Percentiles rank a stretch among this genome's conserved stretches.
phyloP scores from a whole-genome alignment of 106 monocot genomes.

The Apostasia ramifera region DNA sequence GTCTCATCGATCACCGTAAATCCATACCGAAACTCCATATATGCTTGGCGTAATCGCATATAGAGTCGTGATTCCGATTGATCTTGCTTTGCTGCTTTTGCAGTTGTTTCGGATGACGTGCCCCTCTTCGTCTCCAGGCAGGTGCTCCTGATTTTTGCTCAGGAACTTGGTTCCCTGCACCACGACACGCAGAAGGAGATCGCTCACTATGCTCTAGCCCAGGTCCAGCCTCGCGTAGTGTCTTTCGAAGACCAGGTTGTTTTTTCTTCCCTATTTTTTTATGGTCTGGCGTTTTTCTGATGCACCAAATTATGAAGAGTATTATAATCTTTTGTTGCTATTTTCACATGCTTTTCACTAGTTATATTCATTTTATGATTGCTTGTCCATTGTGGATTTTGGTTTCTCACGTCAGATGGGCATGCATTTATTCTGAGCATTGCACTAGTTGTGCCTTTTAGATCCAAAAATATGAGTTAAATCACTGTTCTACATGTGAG shows the following conservation, averaged over 20 bases:
- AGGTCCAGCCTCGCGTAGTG: slow-evolving; percentile 86
- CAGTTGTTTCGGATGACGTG: slow-evolving; percentile 94
- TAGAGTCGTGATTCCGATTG: not conserved
- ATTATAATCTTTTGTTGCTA: no score
- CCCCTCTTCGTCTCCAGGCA: slow-evolving; percentile 95
- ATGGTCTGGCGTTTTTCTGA: no score
- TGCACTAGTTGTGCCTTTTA: no score
- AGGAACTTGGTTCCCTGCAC: slow-evolving; percentile 68
- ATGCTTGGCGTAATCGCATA: not conserved
- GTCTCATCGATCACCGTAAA: slow-evolving; percentile 92
- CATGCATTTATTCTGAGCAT: no score
- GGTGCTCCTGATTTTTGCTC: slow-evolving; percentile 81
- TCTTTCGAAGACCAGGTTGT: slow-evolving; percentile 98
- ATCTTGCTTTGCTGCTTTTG: not conserved
- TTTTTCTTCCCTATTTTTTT: not conserved
- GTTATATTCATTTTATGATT: no score
- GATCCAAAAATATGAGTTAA: no score
- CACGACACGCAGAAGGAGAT: slow-evolving; percentile 81
- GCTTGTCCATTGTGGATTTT: no score
- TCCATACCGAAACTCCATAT: not conserved
- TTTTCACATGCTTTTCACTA: no score
- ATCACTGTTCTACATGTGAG: no score
- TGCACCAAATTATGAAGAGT: no score
- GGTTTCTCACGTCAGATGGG: no score
- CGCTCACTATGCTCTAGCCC: slow-evolving; percentile 69